Evolutionary conservation across 2,329 filamentous ascomycete genomes (phyloP).

Genomic region (Colletotrichum sp.): DNA sequence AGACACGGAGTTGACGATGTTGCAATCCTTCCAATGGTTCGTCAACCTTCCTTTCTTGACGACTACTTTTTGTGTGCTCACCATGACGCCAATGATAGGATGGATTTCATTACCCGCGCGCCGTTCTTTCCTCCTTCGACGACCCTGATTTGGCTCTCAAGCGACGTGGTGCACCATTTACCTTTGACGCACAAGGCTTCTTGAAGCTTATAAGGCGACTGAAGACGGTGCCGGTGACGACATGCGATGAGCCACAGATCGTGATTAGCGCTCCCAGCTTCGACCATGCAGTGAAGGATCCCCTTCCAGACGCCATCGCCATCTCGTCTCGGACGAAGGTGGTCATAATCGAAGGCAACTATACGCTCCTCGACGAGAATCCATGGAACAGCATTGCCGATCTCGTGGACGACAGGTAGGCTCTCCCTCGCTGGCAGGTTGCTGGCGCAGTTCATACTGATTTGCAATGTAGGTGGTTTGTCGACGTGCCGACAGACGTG

Average conservation of each 20-base stretch:
- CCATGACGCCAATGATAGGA: conserved; percentile 24
- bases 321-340: conserved; percentile 44
- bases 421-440: not conserved
- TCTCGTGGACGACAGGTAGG: conserved; percentile 48
- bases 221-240: conserved; percentile 26
- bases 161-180: conserved; percentile 33
- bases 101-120: conserved; percentile 33
- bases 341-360: conserved; percentile 59
- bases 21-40: conserved; percentile 30
- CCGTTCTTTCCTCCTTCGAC: conserved; percentile 22
- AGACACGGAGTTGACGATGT: conserved; percentile 19
- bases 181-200: conserved; percentile 30
- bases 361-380: conserved; percentile 48
- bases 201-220: conserved; percentile 23
- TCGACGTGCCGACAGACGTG: conserved; percentile 27
- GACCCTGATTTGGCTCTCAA: conserved; percentile 27
- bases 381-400: conserved; percentile 50
- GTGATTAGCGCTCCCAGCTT: conserved; percentile 45
- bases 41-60: not conserved
- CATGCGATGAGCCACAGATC: conserved; percentile 17
- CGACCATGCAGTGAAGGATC: conserved; percentile 56
- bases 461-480: conserved; percentile 29
- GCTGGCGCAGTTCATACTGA: not conserved
- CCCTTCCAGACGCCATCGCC: conserved; percentile 31
- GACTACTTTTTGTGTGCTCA: not conserved